phyloP scores from a whole-genome alignment of 371 early-diverging fungal species.

The Circinella umbellata region DNA sequence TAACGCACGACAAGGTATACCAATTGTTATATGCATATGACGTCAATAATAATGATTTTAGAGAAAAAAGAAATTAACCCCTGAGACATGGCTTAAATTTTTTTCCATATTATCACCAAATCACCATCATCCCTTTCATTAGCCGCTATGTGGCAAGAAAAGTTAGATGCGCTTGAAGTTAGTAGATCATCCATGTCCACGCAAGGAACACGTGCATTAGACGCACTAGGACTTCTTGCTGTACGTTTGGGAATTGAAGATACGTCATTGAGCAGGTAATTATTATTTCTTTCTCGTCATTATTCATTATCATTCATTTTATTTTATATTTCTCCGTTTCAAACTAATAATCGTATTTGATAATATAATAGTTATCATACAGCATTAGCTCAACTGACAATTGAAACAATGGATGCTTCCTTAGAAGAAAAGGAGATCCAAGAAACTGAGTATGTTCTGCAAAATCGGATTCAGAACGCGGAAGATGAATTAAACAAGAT shows the following conservation, averaged over 20 bases:
- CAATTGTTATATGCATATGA: background rate
- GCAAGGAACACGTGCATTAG: constrained; percentile 20
- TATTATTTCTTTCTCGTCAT: background rate
- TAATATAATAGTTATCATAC: constrained; percentile 15
- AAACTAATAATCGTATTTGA: too few relatives aligned
- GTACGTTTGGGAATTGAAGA: constrained; percentile 20
- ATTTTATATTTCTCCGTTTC: too few relatives aligned
- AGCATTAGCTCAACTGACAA: constrained; percentile 21
- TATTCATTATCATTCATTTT: background rate
- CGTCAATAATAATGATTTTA: background rate
- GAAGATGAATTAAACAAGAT: constrained; percentile 19
- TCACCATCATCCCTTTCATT: background rate
- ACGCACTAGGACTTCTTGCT: constrained; percentile 17
- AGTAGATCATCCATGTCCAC: constrained; percentile 14
- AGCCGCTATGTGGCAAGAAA: constrained; percentile 24
- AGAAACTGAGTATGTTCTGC: constrained; percentile 20
- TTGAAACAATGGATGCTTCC: constrained; percentile 20
- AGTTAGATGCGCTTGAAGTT: constrained; percentile 15
- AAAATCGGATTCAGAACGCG: constrained; percentile 19
- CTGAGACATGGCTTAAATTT: background rate
- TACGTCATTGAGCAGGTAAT: constrained; percentile 22
- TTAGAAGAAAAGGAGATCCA: constrained; percentile 19
- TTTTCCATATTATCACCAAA: too few relatives aligned
- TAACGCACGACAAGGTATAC: constrained; percentile 18
- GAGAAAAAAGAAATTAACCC: background rate